These are phyloP conservation scores for Aspergillus niger DNA, from an alignment of 2,329 filamentous ascomycete genomes.

Conservation along the genomic window DNA sequence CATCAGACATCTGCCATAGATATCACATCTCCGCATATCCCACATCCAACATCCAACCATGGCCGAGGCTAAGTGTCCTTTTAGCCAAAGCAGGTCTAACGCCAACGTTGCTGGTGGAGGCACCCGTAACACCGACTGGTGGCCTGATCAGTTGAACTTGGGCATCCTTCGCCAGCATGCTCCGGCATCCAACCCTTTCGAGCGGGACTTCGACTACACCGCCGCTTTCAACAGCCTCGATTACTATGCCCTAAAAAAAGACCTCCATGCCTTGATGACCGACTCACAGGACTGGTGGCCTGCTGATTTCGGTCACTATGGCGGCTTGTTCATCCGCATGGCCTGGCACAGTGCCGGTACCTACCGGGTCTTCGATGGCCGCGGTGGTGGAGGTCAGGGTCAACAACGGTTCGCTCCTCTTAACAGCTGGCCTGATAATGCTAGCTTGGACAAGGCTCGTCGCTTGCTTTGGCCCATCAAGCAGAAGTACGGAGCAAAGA, in stretches of 20 bases:
- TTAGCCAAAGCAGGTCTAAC: background rate
- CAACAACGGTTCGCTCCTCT: constrained; percentile 80
- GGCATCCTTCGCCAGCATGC: constrained; percentile 75
- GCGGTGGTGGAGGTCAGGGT: constrained; percentile 71
- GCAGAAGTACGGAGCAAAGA: constrained; percentile 81
- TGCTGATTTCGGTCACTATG: constrained; percentile 79
- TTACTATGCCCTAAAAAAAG: constrained; percentile 72
- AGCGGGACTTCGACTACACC: constrained; percentile 70
- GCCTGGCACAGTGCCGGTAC: constrained; percentile 80
- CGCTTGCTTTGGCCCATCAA: constrained; percentile 79
- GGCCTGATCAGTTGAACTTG: constrained; percentile 68
- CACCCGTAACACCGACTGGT: constrained; percentile 71
- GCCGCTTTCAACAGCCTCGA: constrained; percentile 72
- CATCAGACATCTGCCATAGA: background rate
- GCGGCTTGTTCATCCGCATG: constrained; percentile 77
- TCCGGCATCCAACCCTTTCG: constrained; percentile 63
- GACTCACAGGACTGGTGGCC: constrained; percentile 82
- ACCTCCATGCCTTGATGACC: constrained; percentile 70
- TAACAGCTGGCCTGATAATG: constrained; percentile 82
- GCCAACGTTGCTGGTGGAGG: constrained; percentile 59
- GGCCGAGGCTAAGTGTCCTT: constrained; percentile 6
- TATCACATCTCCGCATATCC: background rate
- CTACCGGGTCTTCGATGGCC: constrained; percentile 73
- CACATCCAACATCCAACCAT: background rate
- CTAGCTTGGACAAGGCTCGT: constrained; percentile 76